Evolutionary conservation across 2,329 filamentous ascomycete genomes (phyloP).

Genomic region (Zymoseptoria brevis): DNA sequence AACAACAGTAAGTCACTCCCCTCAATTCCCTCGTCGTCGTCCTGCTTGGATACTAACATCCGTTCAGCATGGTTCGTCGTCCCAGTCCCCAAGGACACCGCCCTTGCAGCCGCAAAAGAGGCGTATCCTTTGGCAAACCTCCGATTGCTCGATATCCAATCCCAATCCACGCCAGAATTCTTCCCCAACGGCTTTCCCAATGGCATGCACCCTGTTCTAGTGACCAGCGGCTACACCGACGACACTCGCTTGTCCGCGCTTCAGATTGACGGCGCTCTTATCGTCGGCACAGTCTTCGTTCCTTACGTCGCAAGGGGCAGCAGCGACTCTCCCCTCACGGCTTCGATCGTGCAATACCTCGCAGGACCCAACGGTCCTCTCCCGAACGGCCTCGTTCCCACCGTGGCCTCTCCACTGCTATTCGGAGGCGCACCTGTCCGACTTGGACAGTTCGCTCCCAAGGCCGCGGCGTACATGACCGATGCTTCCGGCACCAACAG

Average conservation of each 20-base stretch:
- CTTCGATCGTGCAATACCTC: conserved; percentile 11
- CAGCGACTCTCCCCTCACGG: conserved; percentile 7
- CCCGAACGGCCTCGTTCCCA: conserved; percentile 17
- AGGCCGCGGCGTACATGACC: conserved; percentile 11
- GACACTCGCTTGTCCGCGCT: conserved; percentile 19
- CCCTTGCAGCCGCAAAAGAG: conserved; percentile 13
- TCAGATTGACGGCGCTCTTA: conserved; percentile 17
- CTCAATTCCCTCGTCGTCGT: background rate
- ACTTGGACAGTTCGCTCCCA: conserved; percentile 15
- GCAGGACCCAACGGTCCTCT: conserved; percentile 15
- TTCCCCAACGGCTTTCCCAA: conserved; percentile 17
- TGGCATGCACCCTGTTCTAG: conserved; percentile 17
- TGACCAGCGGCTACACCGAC: conserved; percentile 6
- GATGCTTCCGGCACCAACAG: conserved; percentile 8
- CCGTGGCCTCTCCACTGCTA: conserved; percentile 12
- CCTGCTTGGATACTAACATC: background rate
- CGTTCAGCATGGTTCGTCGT: conserved; percentile 17
- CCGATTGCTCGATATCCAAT: conserved; percentile 13
- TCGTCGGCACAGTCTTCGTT: conserved; percentile 7
- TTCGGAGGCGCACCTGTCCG: conserved; percentile 15
- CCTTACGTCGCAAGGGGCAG: conserved; percentile 14
- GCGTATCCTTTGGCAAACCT: conserved; percentile 7
- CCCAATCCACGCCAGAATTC: conserved; percentile 10
- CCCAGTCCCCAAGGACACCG: conserved; percentile 14
- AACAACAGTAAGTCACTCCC: conserved; percentile 11